A percentile compares a stretch with the other conserved stretches of the same genome.
Conservation (phyloP, 306 rosid genomes). For the Argentina anserina region DNA sequence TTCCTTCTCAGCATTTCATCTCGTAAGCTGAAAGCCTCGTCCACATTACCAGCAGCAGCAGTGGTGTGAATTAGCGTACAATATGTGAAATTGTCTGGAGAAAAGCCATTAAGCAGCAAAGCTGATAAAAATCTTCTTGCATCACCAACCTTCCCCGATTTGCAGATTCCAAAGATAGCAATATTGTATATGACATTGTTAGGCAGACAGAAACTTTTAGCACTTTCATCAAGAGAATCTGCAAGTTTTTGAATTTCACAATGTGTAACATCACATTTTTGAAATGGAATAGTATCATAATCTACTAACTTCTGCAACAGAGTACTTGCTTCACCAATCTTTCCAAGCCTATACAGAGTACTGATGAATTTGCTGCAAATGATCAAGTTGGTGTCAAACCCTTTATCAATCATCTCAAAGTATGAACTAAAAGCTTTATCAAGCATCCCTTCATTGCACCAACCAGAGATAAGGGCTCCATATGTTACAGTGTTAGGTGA, state of each 20-base stretch:
- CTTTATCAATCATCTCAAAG: constrained; percentile 64
- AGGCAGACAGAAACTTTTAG: constrained; percentile 38
- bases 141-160: constrained; percentile 54
- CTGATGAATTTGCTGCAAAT: constrained; percentile 73
- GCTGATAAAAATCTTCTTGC: constrained; percentile 58
- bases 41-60: constrained; percentile 55
- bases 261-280: constrained; percentile 24
- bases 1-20: constrained; percentile 66
- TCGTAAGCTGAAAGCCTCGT: constrained; percentile 70
- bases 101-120: constrained; percentile 52
- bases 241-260: constrained; percentile 50
- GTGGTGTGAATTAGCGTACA: constrained; percentile 72
- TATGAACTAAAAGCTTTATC: constrained; percentile 61
- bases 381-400: constrained; percentile 50
- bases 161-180: constrained; percentile 74
- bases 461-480: constrained; percentile 77
- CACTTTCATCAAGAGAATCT: constrained; percentile 46
- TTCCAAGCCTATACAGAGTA: constrained; percentile 55
- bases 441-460: constrained; percentile 73
- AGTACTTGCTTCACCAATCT: constrained; percentile 62
- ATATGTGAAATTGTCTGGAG: constrained; percentile 75
- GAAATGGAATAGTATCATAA: constrained; percentile 41
- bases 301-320: constrained; percentile 63
- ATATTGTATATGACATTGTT: constrained; percentile 57
- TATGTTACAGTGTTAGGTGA: constrained; percentile 61